phyloP scores from a whole-genome alignment of 2,329 filamentous ascomycete genomes.

The Paracoccidioides brasiliensis region DNA sequence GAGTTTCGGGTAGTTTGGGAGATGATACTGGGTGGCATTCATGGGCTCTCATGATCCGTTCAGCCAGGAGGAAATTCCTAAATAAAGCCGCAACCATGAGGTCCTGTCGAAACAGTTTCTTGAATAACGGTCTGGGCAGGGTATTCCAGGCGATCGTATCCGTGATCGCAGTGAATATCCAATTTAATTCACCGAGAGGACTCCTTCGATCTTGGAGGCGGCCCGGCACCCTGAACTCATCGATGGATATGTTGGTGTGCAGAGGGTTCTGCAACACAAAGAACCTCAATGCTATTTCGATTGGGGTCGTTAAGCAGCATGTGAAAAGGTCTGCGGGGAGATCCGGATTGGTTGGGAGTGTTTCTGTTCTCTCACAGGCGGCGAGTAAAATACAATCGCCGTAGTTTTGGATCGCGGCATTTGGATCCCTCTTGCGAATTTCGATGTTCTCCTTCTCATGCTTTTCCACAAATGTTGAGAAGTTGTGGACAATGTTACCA shows the following conservation, averaged over 20 bases:
- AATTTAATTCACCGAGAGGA: conserved; percentile 89
- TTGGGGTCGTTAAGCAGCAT: conserved; percentile 87
- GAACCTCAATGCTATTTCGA: conserved; percentile 92
- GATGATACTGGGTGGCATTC: conserved; percentile 90
- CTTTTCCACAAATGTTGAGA: conserved; percentile 86
- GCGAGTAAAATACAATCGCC: conserved; percentile 85
- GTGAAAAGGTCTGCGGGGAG: conserved; percentile 93
- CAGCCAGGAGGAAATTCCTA: conserved; percentile 85
- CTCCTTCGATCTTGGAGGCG: conserved; percentile 85
- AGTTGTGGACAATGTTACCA: conserved; percentile 89
- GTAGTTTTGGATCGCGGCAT: conserved; percentile 49
- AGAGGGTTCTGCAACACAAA: conserved; percentile 88
- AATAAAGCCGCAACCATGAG: conserved; percentile 98
- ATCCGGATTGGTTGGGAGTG: conserved; percentile 84
- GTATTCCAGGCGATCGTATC: conserved; percentile 99
- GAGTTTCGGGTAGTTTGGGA: conserved; percentile 83
- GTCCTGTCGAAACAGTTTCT: conserved; percentile 93
- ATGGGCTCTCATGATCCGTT: conserved; percentile 91
- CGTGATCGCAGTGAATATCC: conserved; percentile 98
- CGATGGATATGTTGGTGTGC: conserved; percentile 54
- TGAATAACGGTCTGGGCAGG: conserved; percentile 76
- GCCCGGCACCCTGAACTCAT: conserved; percentile 79
- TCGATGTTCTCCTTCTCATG: conserved; percentile 83
- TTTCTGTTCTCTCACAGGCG: conserved; percentile 80
- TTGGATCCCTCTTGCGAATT: conserved; percentile 60